Evolutionary conservation across 768 basidiomycete species (phyloP), one percentile per base, ranked within the genome.

Genomic region (Termitomyces titanicus): DNA sequence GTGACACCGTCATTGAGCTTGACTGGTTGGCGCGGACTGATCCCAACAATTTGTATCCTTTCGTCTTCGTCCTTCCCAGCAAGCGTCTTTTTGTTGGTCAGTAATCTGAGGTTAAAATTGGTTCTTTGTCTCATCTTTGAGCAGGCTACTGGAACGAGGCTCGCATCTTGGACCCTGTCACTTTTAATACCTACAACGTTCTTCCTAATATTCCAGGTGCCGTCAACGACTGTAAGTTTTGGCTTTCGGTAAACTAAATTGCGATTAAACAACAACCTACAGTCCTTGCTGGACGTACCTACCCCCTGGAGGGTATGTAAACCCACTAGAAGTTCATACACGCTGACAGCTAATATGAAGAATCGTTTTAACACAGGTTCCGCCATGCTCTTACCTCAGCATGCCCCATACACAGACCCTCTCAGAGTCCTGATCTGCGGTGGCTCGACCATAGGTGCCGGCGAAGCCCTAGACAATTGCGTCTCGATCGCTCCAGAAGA

Each of bases 121-220:
- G 25, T 25, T 39, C 5, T 13, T 9, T 37, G 8, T 43, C 39
- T 42, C 24, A 47, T 12, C 43, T 24, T 24, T 4, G 47, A 17
- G 22, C 55, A 89, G 88, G 77, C 0, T 91, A 92, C 63, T 91
- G 84, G 72, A 92, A 92, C 58, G 86, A 92, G 67, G 90, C 89
- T 0, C 83, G 89, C 15, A 81, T 92, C 56, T 72, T 92, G 25
- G 79, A 92, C 54, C 83, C 86, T 0, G 72, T 65, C 11, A 87
- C 80, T 1, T 89, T 92, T 58, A 68, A 75, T 20, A 91, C 89
- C 0, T 67, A 83, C 51, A 69, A 69, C 5, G 69, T 72, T 7
- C 68, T 91, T 5, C 90, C 90, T 15, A 89, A 89, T 61, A 83
- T 88, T 58, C 89, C 90, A 0, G 89, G 85, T 0, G 75, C 84